Percentiles rank a stretch among this genome's conserved stretches.
phyloP scores from a whole-genome alignment of 495 filamentous ascomycete species.

The Penicillium robsamsonii region DNA sequence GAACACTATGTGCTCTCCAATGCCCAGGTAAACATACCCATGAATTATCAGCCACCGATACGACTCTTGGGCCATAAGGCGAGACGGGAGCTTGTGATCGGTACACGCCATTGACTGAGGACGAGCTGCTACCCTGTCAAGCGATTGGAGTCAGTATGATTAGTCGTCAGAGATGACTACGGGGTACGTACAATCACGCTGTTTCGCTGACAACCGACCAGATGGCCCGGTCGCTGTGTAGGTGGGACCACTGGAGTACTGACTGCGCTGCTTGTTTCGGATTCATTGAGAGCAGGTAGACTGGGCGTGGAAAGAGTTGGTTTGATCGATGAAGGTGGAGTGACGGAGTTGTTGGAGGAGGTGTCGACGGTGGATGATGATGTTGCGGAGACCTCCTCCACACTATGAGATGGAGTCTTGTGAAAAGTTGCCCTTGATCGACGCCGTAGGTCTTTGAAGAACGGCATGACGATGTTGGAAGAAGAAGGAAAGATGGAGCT shows the following conservation, averaged over 20 bases:
- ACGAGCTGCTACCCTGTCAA: slow-evolving; percentile 37
- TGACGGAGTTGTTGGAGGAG: slow-evolving; percentile 51
- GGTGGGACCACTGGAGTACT: slow-evolving; percentile 35
- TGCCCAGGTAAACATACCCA: slow-evolving; percentile 57
- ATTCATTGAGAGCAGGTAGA: slow-evolving; percentile 52
- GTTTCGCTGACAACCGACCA: slow-evolving; percentile 48
- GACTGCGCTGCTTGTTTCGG: slow-evolving; percentile 28
- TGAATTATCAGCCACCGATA: slow-evolving; percentile 73
- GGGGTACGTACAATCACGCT: slow-evolving; percentile 45
- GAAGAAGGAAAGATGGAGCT: background rate
- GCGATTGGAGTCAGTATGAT: background rate
- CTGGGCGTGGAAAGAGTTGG: slow-evolving; percentile 53
- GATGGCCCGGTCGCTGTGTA: slow-evolving; percentile 45
- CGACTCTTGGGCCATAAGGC: slow-evolving; percentile 72
- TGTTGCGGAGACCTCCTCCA: slow-evolving; percentile 50
- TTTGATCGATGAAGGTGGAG: slow-evolving; percentile 59
- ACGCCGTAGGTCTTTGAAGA: slow-evolving; percentile 76
- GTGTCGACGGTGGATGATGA: slow-evolving; percentile 67
- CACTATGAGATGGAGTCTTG: slow-evolving; percentile 52
- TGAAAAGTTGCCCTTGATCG: slow-evolving; percentile 67
- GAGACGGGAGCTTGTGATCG: slow-evolving; percentile 60
- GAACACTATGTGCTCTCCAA: background rate
- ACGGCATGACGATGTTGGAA: slow-evolving; percentile 47
- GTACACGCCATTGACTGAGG: slow-evolving; percentile 53
- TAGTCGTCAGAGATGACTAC: background rate